A percentile compares a stretch with the other conserved stretches of the same genome.
These are phyloP conservation scores for Aspergillus candidus DNA, from an alignment of 2,329 filamentous ascomycete genomes.

Conservation along the genomic window DNA sequence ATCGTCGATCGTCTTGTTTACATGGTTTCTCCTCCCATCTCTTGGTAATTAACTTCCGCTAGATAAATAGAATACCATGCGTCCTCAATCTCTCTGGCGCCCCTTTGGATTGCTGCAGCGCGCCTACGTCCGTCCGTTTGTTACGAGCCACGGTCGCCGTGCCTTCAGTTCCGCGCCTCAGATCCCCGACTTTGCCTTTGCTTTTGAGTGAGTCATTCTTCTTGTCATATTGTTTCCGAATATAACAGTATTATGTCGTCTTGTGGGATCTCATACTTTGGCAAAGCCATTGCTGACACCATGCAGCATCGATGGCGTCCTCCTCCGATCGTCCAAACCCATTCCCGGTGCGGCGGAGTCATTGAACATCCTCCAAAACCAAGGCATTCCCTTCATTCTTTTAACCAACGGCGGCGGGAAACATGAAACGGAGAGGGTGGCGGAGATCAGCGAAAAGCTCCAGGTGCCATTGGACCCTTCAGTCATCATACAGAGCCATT, in stretches of 20 bases:
- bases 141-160: slow-evolving; percentile 14
- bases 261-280: too few species aligned
- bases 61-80: slow-evolving; percentile 15
- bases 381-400: slow-evolving; percentile 84
- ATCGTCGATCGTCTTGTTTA: background rate
- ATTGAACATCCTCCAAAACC: slow-evolving; percentile 63
- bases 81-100: slow-evolving; percentile 18
- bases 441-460: slow-evolving; percentile 62
- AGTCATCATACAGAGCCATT: slow-evolving; percentile 85
- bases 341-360: slow-evolving; percentile 72
- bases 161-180: slow-evolving; percentile 21
- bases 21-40: background rate
- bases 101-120: slow-evolving; percentile 24
- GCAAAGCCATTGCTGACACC: too few species aligned
- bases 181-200: slow-evolving; percentile 40
- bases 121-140: slow-evolving; percentile 14
- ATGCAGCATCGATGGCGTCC: slow-evolving; percentile 81
- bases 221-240: background rate
- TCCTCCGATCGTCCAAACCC: slow-evolving; percentile 72
- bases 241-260: too few species aligned
- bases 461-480: slow-evolving; percentile 57
- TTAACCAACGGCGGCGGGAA: slow-evolving; percentile 94
- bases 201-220: slow-evolving; percentile 37
- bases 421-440: slow-evolving; percentile 66
- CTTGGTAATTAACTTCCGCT: background rate